Base-by-base conservation (phyloP, 805 yeast species). In the Saccharomyces jurei region DNA sequence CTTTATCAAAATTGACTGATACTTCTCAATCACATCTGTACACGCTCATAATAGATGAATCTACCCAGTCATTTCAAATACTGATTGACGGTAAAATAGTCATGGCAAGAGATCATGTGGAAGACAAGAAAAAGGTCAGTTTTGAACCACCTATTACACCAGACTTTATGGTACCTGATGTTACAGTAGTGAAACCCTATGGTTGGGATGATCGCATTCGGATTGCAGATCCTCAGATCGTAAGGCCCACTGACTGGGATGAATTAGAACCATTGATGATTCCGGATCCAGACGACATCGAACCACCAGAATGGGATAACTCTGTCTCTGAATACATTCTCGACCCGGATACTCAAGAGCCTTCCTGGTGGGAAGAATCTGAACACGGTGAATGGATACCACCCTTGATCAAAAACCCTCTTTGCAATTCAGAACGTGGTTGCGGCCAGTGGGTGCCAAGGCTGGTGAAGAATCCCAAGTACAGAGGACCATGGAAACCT, bases 341-440 rank as follows among this genome's bases (percentile, higher is more conserved):
- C 10, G 94, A 90, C 67, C 89, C 95, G 44, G 76, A 74, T 1
- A 84, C 88, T 29, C 64, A 56, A 31, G 80, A 77, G 62, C 96
- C 96, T 21, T 85, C 75, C 48, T 84, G 79, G 64, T 90, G 97
- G 97, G 87, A 87, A 65, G 96, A 88, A 46, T 91, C 84, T 60
- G 91, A 86, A 66, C 96, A 89, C 66, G 97, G 96, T 4, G 84
- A 78, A 63, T 91, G 95, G 95, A 63, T 74, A 47, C 85, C 90
- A 2, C 90, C 92, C 27, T 69, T 75, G 50, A 75, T 89, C 49
- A 74, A 73, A 48, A 90, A 90, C 67, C 96, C 97, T 10, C 81
- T 74, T 55, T 90, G 97, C 71, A 75, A 72, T 30, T 62, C 65
- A 13, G 60, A 69, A 31, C 78, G 76, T 52, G 95, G 96, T 5